These are phyloP conservation scores for Colletotrichum cuscutae DNA, from an alignment of 2,329 filamentous ascomycete species.

Conservation along the genomic window DNA sequence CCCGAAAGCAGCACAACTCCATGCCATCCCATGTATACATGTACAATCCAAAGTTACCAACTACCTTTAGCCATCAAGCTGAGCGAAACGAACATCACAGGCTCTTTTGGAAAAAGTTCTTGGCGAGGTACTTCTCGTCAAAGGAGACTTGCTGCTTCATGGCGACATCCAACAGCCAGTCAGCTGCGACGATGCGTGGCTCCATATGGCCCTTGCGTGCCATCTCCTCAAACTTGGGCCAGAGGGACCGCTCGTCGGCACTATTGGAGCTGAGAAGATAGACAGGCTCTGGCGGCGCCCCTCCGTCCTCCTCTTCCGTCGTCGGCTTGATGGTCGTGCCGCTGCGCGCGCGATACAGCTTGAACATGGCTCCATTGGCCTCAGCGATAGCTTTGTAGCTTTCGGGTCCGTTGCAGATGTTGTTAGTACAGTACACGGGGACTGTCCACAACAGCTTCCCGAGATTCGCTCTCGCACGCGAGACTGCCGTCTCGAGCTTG, in stretches of 20 bases:
- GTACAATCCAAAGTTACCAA: not conserved
- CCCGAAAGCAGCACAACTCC: slow-evolving; percentile 9
- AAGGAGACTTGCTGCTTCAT: slow-evolving; percentile 87
- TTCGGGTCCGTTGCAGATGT: slow-evolving; percentile 82
- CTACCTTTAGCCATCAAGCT: not conserved
- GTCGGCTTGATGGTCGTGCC: slow-evolving; percentile 74
- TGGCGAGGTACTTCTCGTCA: slow-evolving; percentile 69
- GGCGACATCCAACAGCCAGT: slow-evolving; percentile 91
- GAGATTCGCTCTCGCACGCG: slow-evolving; percentile 79
- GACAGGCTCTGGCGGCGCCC: slow-evolving; percentile 74
- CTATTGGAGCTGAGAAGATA: slow-evolving; percentile 82
- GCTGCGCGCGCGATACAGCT: slow-evolving; percentile 79
- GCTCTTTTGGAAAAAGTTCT: slow-evolving; percentile 50
- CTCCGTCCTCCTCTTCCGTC: slow-evolving; percentile 69
- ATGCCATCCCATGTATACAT: not conserved
- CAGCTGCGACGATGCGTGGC: slow-evolving; percentile 81
- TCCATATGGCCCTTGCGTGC: slow-evolving; percentile 81
- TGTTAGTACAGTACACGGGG: slow-evolving; percentile 85
- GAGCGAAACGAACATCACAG: not conserved
- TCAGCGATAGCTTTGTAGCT: slow-evolving; percentile 88
- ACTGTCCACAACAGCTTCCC: slow-evolving; percentile 80
- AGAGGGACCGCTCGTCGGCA: slow-evolving; percentile 76
- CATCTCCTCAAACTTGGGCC: slow-evolving; percentile 83
- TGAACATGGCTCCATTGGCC: slow-evolving; percentile 87
- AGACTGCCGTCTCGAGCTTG: slow-evolving; percentile 73